A percentile compares a stretch with the other conserved stretches of the same genome.
These are phyloP conservation scores for Capsicum chinense DNA, from an alignment of 257 asterid genomes.

Conservation along the genomic window DNA sequence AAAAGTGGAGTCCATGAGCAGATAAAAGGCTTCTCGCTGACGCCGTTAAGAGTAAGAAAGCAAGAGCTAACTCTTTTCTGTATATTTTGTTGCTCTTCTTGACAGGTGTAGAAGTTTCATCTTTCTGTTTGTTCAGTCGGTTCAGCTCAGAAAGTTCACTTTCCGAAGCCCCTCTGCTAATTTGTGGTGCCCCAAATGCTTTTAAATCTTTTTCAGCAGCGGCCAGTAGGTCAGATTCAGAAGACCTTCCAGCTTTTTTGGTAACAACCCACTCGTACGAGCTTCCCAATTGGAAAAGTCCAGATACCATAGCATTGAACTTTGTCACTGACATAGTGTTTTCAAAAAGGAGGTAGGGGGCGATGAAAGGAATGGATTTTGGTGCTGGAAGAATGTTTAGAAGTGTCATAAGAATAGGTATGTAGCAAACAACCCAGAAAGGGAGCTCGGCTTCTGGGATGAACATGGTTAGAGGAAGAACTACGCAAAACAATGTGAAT, in stretches of 20 bases:
- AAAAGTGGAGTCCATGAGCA: constrained; percentile 77
- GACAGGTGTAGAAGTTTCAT: constrained; percentile 22
- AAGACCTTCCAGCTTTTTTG: constrained; percentile 65
- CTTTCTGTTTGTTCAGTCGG: constrained; percentile 41
- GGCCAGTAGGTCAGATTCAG: constrained; percentile 60
- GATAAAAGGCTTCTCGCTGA: constrained; percentile 69
- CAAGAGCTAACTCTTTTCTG: constrained; percentile 72
- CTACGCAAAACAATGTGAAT: constrained; percentile 67
- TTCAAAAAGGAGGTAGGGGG: constrained; percentile 72
- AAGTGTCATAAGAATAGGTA: constrained; percentile 62
- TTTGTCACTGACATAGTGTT: constrained; percentile 78
- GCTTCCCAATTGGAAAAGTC: constrained; percentile 69
- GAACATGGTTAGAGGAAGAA: constrained; percentile 76
- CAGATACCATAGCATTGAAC: constrained; percentile 73
- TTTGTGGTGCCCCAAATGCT: constrained; percentile 38
- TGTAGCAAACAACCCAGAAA: constrained; percentile 63
- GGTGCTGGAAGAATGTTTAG: constrained; percentile 64
- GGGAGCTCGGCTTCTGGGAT: constrained; percentile 69
- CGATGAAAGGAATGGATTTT: constrained; percentile 68
- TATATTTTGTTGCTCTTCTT: constrained; percentile 71
- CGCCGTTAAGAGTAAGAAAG: constrained; percentile 66
- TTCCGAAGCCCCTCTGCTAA: constrained; percentile 48
- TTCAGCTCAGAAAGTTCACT: constrained; percentile 44
- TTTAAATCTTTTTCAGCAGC: constrained; percentile 46
- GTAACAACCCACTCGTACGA: constrained; percentile 78